These are phyloP conservation scores for Pseudohalonectria lignicola DNA, from an alignment of 2,329 filamentous ascomycete species.

Conservation along the genomic window DNA sequence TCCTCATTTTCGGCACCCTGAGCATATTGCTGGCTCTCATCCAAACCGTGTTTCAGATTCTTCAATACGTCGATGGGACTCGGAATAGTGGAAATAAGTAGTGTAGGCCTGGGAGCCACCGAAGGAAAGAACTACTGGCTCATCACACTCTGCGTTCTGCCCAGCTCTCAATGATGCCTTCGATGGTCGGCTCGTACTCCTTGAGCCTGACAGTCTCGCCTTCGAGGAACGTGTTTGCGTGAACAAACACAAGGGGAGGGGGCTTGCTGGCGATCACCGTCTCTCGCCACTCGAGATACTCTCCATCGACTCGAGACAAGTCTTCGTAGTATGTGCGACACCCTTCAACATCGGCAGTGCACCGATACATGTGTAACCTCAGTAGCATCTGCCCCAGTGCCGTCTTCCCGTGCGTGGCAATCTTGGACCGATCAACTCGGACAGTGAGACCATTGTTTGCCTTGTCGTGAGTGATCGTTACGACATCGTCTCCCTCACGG, in stretches of 20 bases:
- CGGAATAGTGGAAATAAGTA: not conserved
- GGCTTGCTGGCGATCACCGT: constrained; percentile 45
- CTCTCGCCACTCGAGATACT: constrained; percentile 40
- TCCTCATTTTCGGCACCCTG: constrained; percentile 10
- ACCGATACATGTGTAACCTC: constrained; percentile 50
- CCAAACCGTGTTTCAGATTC: constrained; percentile 12
- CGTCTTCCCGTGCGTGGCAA: constrained; percentile 41
- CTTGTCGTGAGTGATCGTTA: constrained; percentile 34
- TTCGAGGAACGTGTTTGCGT: constrained; percentile 44
- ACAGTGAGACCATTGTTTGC: constrained; percentile 37
- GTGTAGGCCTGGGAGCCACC: too few species aligned
- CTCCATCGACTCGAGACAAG: constrained; percentile 41
- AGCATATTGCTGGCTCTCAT: constrained; percentile 10
- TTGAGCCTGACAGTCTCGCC: constrained; percentile 28
- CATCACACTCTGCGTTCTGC: constrained; percentile 19
- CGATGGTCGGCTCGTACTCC: constrained; percentile 44
- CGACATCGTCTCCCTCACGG: constrained; percentile 39
- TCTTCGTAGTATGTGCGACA: constrained; percentile 46
- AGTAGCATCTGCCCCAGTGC: constrained; percentile 48
- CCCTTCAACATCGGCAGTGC: constrained; percentile 43
- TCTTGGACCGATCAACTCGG: constrained; percentile 44
- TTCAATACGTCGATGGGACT: constrained; percentile 6
- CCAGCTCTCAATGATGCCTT: constrained; percentile 43
- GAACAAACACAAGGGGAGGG: constrained; percentile 50
- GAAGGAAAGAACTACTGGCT: constrained; percentile 1